phyloP scores from a whole-genome alignment of 441 rosid species.

The Populus hybrid region DNA sequence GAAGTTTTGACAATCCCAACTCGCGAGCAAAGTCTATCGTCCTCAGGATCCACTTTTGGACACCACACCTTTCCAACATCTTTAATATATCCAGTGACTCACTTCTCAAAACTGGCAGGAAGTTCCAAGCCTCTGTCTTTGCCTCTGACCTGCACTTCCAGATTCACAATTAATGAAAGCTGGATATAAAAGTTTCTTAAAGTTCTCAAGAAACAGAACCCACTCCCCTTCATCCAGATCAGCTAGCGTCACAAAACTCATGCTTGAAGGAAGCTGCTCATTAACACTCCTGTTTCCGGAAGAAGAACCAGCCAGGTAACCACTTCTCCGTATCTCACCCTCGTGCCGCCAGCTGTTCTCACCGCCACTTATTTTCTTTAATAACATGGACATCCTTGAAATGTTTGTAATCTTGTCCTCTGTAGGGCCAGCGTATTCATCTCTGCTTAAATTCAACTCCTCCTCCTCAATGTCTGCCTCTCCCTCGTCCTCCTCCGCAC shows the following conservation, averaged over 20 bases:
- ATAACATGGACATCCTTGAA: constrained; percentile 52
- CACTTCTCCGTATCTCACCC: constrained; percentile 37
- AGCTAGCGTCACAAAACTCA: constrained; percentile 68
- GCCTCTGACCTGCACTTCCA: constrained; percentile 51
- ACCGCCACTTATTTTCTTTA: constrained; percentile 47
- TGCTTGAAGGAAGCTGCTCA: constrained; percentile 68
- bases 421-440: constrained; percentile 2
- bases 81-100: neutral
- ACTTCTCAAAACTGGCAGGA: constrained; percentile 77
- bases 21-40: neutral
- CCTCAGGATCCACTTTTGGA: neutral
- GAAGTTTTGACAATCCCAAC: neutral
- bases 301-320: constrained; percentile 41
- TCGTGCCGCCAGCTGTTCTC: constrained; percentile 39
- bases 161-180: constrained; percentile 58
- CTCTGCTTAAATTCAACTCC: constrained; percentile 19
- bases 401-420: constrained; percentile 29
- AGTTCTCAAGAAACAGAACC: constrained; percentile 56
- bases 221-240: constrained; percentile 78
- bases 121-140: constrained; percentile 82
- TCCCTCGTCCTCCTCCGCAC: constrained; percentile 48
- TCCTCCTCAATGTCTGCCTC: constrained; percentile 38
- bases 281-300: constrained; percentile 73
- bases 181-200: constrained; percentile 51
- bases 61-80: neutral